A percentile compares a stretch with the other conserved stretches of the same genome.
Conservation (phyloP, 2,329 filamentous ascomycete species). For the Botrytis aclada region DNA sequence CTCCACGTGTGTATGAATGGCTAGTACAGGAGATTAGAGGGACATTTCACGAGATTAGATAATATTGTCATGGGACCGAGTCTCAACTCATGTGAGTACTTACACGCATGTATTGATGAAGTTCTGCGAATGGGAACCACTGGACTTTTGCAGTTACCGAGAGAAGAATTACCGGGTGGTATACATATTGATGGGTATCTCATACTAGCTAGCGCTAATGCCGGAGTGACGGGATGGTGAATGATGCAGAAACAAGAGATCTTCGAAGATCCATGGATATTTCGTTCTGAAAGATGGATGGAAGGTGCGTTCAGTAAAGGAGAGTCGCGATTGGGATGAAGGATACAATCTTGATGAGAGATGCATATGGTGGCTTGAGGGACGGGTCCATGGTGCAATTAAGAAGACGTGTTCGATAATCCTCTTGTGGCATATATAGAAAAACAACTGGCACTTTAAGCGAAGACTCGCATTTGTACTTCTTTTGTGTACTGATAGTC, state of each 20-base stretch:
- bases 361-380: not conserved
- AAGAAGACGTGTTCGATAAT: not conserved
- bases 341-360: not conserved
- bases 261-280: too few species aligned
- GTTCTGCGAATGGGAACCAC: not conserved
- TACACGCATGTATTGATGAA: slow-evolving; percentile 1
- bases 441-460: not conserved
- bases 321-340: not conserved
- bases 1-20: not conserved
- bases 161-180: slow-evolving; percentile 26
- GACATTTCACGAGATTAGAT: not conserved
- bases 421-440: not conserved
- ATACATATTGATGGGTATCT: slow-evolving; percentile 31
- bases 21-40: not conserved
- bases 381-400: not conserved
- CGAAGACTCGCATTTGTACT: not conserved
- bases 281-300: too few species aligned
- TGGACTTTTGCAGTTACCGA: not conserved
- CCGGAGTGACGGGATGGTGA: too few species aligned
- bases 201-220: too few species aligned
- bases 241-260: too few species aligned
- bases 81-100: not conserved
- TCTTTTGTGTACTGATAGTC: too few species aligned
- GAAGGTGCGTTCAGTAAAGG: too few species aligned
- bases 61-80: not conserved